Base-by-base conservation (phyloP, 495 filamentous ascomycete genomes). In the Xylaria castorea region DNA sequence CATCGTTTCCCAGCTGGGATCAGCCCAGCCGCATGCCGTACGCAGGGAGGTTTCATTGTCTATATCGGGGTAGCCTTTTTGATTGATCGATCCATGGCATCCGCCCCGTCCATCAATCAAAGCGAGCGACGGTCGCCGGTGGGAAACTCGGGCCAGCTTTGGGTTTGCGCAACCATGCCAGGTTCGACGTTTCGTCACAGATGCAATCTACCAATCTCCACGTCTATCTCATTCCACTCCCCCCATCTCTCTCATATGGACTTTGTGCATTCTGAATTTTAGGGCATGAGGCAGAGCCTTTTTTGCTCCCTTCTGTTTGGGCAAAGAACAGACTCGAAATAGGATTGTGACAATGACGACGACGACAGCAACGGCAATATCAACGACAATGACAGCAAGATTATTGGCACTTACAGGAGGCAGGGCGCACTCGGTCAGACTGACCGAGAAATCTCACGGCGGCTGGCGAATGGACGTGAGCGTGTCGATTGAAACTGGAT, bases 21-120 rank as follows among this genome's bases (percentile, higher is more conserved):
- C 70, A 67, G 70, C 53, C 70, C 63, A 57, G 70, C 63, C 70
- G 62, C 70, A 67, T 58, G 68, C 40, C 70, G 40, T 67, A 40
- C 53, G 63, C 53, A 67, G 51, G 20, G 51, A 65, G 70, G 63
- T 58, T 61, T 72, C 70, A 72, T 66, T 67, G 51, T 50, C 53
- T 64, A 61, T 64, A 42, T 40, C 48, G 38, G 53, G 63, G 70
- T n/a, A 32, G 30, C 63, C 62, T 14, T 66, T 71, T 50, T 70
- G 68, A 70, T 53, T 61, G 67, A 34, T 53, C 38, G 48, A 55
- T 40, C 65, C 50, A 12, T 68, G 6, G 7, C 27, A 55, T 65
- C 36, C 42, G 27, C 60, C 66, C 42, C 46, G 46, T 71, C 60
- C 34, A 57, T 65, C 46, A 57, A 65, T 71, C 69, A 53, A 65